Conservation (phyloP, 495 filamentous ascomycete species). For the Neurospora sp. region DNA sequence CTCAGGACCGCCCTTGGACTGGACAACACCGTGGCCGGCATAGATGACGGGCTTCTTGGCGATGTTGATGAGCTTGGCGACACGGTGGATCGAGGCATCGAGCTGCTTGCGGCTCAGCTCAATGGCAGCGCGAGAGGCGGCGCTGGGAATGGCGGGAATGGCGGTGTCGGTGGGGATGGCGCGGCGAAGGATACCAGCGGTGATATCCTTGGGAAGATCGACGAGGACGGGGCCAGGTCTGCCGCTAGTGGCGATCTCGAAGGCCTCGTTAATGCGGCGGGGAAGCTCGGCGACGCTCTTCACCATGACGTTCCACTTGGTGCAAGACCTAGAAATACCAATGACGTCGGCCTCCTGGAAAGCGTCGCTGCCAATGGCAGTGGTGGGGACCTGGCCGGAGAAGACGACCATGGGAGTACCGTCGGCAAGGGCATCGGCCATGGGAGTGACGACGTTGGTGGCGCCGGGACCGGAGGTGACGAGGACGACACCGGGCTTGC, state of each 20-base stretch:
- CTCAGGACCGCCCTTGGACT: slow-evolving; percentile 52
- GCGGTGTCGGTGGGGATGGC: slow-evolving; percentile 59
- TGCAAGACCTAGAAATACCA: slow-evolving; percentile 68
- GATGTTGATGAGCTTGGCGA: slow-evolving; percentile 58
- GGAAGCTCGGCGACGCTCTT: slow-evolving; percentile 69
- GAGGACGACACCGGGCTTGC: slow-evolving; percentile 66
- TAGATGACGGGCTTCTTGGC: slow-evolving; percentile 72
- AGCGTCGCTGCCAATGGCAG: slow-evolving; percentile 65
- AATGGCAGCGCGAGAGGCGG: slow-evolving; percentile 55
- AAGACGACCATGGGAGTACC: slow-evolving; percentile 74
- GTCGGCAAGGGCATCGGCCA: slow-evolving; percentile 70
- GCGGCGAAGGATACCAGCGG: slow-evolving; percentile 50
- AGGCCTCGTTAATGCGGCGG: slow-evolving; percentile 73
- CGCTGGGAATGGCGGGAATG: slow-evolving; percentile 57
- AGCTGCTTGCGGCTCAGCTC: slow-evolving; percentile 50
- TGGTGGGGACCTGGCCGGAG: slow-evolving; percentile 63
- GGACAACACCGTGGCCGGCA: slow-evolving; percentile 61
- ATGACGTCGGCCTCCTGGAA: slow-evolving; percentile 75
- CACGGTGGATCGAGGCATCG: slow-evolving; percentile 47
- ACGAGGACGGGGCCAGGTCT: slow-evolving; percentile 71
- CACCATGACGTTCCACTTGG: slow-evolving; percentile 82
- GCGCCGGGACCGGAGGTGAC: slow-evolving; percentile 73
- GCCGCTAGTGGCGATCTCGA: slow-evolving; percentile 70
- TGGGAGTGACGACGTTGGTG: slow-evolving; percentile 69
- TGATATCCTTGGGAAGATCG: slow-evolving; percentile 72